A percentile compares a stretch with the other conserved stretches of the same genome.
Evolutionary conservation across 129 eudicot genomes (phyloP).

Genomic region (Chrysanthemum makinoi): DNA sequence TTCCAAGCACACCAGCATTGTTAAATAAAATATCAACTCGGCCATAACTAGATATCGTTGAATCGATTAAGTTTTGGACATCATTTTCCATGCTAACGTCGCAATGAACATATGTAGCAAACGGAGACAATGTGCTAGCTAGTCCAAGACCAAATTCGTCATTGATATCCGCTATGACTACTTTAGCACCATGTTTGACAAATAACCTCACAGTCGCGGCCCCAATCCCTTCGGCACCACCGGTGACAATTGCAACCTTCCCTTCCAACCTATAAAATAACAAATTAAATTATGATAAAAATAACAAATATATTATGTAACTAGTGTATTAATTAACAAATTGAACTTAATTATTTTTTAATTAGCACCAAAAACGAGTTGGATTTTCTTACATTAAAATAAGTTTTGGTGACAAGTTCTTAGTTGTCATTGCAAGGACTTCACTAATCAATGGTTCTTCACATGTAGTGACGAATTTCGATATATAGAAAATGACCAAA

Average conservation of each 20-base stretch:
- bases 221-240: conserved; percentile 92
- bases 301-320: background rate
- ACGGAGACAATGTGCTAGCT: conserved; percentile 47
- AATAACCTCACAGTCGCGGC: conserved; percentile 75
- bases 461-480: conserved; percentile 21
- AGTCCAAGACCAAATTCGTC: conserved; percentile 51
- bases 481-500: background rate
- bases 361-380: conserved; percentile 26
- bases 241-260: conserved; percentile 84
- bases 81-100: conserved; percentile 73
- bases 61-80: conserved; percentile 39
- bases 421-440: conserved; percentile 27
- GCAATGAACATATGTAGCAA: conserved; percentile 60
- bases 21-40: conserved; percentile 64
- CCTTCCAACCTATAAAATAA: conserved; percentile 85
- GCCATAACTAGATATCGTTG: conserved; percentile 47
- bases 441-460: conserved; percentile 13
- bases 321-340: background rate
- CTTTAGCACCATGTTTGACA: conserved; percentile 71
- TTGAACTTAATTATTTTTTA: background rate
- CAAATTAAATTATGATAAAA: background rate
- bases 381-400: conserved; percentile 22
- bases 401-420: conserved; percentile 11
- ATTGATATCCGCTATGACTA: conserved; percentile 72
- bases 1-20: conserved; percentile 86